Evolutionary conservation across 129 eudicot genomes (phyloP).

Genomic region (Saussurea involucrata): DNA sequence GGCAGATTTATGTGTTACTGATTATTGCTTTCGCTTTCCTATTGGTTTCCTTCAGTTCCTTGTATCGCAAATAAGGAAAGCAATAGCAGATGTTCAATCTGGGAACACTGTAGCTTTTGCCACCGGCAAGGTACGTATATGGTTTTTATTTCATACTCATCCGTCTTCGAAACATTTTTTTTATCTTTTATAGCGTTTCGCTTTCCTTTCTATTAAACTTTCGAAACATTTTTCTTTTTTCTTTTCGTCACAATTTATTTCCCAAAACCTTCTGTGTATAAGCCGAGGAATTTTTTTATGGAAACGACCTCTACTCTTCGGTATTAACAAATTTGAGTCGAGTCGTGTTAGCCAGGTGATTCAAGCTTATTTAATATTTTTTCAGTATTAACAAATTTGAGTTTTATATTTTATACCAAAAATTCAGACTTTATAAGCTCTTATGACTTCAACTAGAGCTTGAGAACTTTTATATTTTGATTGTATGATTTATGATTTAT

Average conservation of each 20-base stretch:
- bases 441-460: not conserved
- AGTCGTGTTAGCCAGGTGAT: too few species aligned
- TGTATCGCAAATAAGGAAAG: slow-evolving; percentile 81
- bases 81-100: slow-evolving; percentile 76
- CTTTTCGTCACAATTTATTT: not conserved
- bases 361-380: too few species aligned
- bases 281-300: not conserved
- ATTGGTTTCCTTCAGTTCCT: slow-evolving; percentile 46
- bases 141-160: not conserved
- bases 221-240: not conserved
- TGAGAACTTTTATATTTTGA: not conserved
- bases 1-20: not conserved
- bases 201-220: not conserved
- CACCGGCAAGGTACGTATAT: slow-evolving; percentile 58
- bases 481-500: not conserved
- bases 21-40: slow-evolving; percentile 3
- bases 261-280: not conserved
- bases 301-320: not conserved
- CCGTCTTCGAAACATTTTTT: not conserved
- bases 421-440: not conserved
- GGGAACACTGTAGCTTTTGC: slow-evolving; percentile 75
- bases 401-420: not conserved
- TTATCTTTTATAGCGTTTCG: too few species aligned
- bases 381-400: not conserved
- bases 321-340: too few species aligned